A percentile compares a stretch with the other conserved stretches of the same genome.
Conservation (phyloP, 495 filamentous ascomycete genomes). For the Daldinia caldariorum region DNA sequence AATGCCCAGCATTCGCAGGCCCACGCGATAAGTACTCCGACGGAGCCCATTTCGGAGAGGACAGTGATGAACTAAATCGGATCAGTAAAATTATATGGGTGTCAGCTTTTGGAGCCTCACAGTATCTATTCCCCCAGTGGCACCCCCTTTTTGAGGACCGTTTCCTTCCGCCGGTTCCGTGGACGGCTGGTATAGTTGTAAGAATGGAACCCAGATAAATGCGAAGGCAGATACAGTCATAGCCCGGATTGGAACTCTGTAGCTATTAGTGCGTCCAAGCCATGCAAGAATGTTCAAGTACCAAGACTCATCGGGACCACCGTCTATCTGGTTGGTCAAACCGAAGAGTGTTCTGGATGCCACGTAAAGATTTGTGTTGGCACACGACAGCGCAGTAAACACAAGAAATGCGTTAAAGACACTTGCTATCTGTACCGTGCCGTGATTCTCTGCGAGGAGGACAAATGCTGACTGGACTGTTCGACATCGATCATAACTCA, state of each 20-base stretch:
- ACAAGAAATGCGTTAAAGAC: constrained; percentile 43
- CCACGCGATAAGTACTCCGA: constrained; percentile 53
- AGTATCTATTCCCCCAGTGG: background rate
- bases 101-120: background rate
- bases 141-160: background rate
- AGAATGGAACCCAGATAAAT: constrained; percentile 45
- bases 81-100: background rate
- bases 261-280: constrained; percentile 53
- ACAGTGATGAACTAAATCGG: constrained; percentile 47
- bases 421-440: constrained; percentile 15
- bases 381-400: constrained; percentile 41
- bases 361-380: constrained; percentile 56
- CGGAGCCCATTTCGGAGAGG: constrained; percentile 49
- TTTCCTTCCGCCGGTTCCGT: no score
- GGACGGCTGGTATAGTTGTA: constrained; percentile 37
- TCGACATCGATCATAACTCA: background rate
- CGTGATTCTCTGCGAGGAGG: constrained; percentile 45
- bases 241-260: constrained; percentile 54
- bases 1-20: constrained; percentile 58
- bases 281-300: constrained; percentile 38
- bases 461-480: constrained; percentile 52
- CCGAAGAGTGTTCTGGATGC: constrained; percentile 56
- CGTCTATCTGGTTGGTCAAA: constrained; percentile 47
- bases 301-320: constrained; percentile 44
- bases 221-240: constrained; percentile 49